A percentile compares a stretch with the other conserved stretches of the same genome.
phyloP scores from a whole-genome alignment of 176 grass and related monocot genomes.

The Cocos nucifera region DNA sequence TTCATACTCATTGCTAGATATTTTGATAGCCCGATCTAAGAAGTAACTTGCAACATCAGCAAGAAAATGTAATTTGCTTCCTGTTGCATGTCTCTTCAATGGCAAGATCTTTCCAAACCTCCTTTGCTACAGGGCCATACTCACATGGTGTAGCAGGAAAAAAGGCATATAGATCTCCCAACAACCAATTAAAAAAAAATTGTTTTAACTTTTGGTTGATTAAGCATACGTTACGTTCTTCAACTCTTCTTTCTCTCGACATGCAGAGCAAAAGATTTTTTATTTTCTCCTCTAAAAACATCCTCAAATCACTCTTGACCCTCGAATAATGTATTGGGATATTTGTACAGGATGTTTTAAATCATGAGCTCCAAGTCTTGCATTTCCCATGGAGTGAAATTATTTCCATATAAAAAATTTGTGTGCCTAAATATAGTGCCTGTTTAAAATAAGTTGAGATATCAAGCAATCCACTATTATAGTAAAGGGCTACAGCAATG shows the following conservation, averaged over 20 bases:
- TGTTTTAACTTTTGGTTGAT: constrained; percentile 24
- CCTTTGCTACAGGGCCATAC: constrained; percentile 21
- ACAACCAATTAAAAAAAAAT: constrained; percentile 22
- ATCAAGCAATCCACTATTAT: no score
- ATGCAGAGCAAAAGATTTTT: background rate
- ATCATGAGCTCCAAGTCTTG: constrained; percentile 22
- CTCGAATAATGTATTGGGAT: constrained; percentile 21
- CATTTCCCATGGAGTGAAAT: constrained; percentile 19
- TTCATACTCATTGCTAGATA: constrained; percentile 29
- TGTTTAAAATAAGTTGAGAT: no score
- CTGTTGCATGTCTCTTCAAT: constrained; percentile 24
- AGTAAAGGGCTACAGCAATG: no score
- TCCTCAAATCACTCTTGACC: constrained; percentile 22
- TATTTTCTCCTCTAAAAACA: constrained; percentile 9
- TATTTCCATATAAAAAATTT: constrained; percentile 12
- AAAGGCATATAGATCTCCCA: constrained; percentile 22
- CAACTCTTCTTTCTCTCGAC: background rate
- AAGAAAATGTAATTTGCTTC: constrained; percentile 6
- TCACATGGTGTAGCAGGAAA: constrained; percentile 18
- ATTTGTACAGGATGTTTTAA: constrained; percentile 18
- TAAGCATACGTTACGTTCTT: constrained; percentile 4
- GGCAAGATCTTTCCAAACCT: constrained; percentile 25
- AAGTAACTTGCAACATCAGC: constrained; percentile 20
- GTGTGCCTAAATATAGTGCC: background rate
- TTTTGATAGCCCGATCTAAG: constrained; percentile 23